Base-by-base conservation (phyloP, 306 rosid genomes). In the Rosa lucieae region DNA sequence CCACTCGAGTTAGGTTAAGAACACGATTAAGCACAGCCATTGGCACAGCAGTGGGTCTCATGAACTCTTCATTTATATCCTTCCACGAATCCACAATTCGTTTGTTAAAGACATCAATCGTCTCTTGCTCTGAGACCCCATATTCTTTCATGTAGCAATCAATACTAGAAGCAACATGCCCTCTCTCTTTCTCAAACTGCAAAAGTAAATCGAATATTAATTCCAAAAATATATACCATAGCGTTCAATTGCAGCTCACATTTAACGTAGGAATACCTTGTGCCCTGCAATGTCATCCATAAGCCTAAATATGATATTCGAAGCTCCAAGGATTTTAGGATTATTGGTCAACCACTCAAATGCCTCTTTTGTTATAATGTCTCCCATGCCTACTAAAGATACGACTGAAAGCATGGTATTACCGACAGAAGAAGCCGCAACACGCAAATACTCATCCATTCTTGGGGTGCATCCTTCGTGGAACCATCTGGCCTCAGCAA, bases 251-350 rank as follows among this genome's bases (percentile, higher is more conserved):
- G 61, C 26, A 7, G 61, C 4, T 18, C 61, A 18, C 10, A 55
- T 18, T 46, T 6, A 53, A 53, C 26, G 10, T 55, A 26, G 29
- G 29, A 18, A 40, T 51, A 79, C 81, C 83, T 79, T 49, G 21
- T 26, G 23, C 2, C 79, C 72, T 44, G 32, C 77, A 10, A 83
- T 35, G 67, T 83, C 83, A 37, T 79, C 83, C 83, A 79, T 74
- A 35, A 78, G 74, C 74, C 86, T 78, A 8, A 55, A 6, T 23
- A 83, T 66, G 72, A 6, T 26, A 23, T 49, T 6, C 1, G 79
- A 65, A 4, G 86, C 79, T 49, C 44, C n/a, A 37, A 83, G 35
- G 48, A 68, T 48, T 53, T 49, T 79, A 9, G 83, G 83, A 5
- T 67, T 32, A 6, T 42, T 69, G 35, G 1, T 17, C 14, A 68